Percentiles rank a stretch among this genome's conserved stretches.
Conservation (phyloP, 139 green algal genomes). For the Dunaliella sp. region DNA sequence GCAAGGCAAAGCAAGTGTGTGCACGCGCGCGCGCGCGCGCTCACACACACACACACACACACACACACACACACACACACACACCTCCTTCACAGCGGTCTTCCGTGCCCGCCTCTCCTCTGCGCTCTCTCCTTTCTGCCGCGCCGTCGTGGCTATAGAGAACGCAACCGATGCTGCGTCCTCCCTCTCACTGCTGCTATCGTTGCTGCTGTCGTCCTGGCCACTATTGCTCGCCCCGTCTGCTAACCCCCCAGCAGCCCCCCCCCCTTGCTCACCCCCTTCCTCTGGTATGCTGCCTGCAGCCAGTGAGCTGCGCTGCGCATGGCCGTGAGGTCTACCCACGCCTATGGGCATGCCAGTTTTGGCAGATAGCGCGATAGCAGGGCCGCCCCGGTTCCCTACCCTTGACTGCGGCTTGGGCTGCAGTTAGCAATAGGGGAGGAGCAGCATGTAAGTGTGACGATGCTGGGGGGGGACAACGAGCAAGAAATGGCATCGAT, state of each 20-base stretch:
- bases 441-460: too few species aligned
- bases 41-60: too few species aligned
- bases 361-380: conserved; percentile 52
- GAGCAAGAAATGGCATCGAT: too few species aligned
- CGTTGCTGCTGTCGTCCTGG: conserved; percentile 2
- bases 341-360: conserved; percentile 51
- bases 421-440: too few species aligned
- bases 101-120: conserved; percentile 84
- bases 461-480: too few species aligned
- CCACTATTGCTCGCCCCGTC: conserved; percentile 3
- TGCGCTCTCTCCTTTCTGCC: conserved; percentile 70
- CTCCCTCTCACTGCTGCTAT: not conserved
- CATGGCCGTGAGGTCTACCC: not conserved
- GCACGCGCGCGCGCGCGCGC: too few species aligned
- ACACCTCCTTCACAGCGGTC: conserved; percentile 75
- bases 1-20: too few species aligned
- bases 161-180: not conserved
- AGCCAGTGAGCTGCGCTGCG: not conserved
- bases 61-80: too few species aligned
- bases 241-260: not conserved
- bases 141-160: conserved; percentile 3
- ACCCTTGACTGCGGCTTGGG: conserved; percentile 13
- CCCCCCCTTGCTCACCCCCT: conserved; percentile 7
- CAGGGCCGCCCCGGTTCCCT: conserved; percentile 15
- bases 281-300: conserved; percentile 13